Evolutionary conservation across 169 alveolate species (phyloP).

Genomic region (Miamiensis avidus): DNA sequence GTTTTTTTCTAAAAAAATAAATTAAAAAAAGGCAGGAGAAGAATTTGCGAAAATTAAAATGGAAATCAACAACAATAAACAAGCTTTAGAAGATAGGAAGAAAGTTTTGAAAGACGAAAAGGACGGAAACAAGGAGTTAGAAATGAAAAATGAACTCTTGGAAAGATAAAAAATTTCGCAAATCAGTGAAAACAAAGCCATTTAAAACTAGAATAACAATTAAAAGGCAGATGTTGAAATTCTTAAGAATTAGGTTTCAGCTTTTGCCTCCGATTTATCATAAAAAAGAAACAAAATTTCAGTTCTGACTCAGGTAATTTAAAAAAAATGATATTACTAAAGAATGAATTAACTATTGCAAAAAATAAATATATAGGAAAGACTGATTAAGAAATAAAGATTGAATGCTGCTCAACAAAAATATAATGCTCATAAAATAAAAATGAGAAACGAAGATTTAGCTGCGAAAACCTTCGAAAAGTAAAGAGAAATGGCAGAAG

Average conservation of each 20-base stretch:
- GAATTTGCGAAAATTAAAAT: slow-evolving; percentile 76
- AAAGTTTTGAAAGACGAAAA: slow-evolving; percentile 43
- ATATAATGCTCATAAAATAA: slow-evolving; percentile 59
- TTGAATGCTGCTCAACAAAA: slow-evolving; percentile 68
- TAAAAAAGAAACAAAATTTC: slow-evolving; percentile 74
- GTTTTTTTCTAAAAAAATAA: slow-evolving; percentile 62
- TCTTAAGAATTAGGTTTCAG: slow-evolving; percentile 81
- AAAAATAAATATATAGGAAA: slow-evolving; percentile 33
- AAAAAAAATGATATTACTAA: slow-evolving; percentile 34
- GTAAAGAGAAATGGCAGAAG: slow-evolving; percentile 41
- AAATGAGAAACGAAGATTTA: slow-evolving; percentile 61
- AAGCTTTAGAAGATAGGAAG: slow-evolving; percentile 48
- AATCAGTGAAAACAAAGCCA: slow-evolving; percentile 69
- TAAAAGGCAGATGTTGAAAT: slow-evolving; percentile 86
- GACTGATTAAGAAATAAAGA: slow-evolving; percentile 77
- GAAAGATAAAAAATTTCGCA: slow-evolving; percentile 72
- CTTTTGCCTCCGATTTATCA: slow-evolving; percentile 83
- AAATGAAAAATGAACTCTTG: slow-evolving; percentile 66
- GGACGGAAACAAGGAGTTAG: slow-evolving; percentile 73
- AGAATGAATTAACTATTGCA: slow-evolving; percentile 64
- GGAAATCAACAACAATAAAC: slow-evolving; percentile 62
- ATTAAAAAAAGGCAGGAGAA: slow-evolving; percentile 72
- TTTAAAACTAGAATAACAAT: slow-evolving; percentile 60
- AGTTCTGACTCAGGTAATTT: slow-evolving; percentile 57
- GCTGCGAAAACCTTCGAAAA: slow-evolving; percentile 55